phyloP scores from a whole-genome alignment of 208 protist species.

The Vickermania ingenoplastis region DNA sequence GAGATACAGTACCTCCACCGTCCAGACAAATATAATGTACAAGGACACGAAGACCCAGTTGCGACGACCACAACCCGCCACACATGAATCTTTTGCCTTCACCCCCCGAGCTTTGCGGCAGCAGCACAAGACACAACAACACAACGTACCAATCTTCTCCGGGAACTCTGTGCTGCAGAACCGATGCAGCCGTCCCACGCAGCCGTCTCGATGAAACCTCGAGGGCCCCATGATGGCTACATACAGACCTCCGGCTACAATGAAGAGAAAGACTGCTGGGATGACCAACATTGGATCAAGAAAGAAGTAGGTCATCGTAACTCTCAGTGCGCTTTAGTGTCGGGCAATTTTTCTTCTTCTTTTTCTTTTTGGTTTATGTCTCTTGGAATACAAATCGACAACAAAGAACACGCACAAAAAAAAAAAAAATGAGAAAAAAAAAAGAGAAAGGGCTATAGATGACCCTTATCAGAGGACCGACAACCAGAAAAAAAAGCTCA shows the following conservation, averaged over 20 bases:
- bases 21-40: constrained; percentile 78
- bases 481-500: no score
- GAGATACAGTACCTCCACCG: constrained; percentile 74
- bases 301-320: no score
- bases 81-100: constrained; percentile 10
- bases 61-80: constrained; percentile 20
- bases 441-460: no score
- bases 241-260: constrained; percentile 21
- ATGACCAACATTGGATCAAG: not conserved
- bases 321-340: no score
- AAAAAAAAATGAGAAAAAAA: no score
- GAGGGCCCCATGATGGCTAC: constrained; percentile 85
- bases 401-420: no score
- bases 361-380: no score
- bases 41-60: constrained; percentile 82
- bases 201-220: constrained; percentile 76
- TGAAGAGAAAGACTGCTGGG: not conserved
- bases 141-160: constrained; percentile 21
- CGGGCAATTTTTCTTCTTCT: no score
- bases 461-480: no score
- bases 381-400: no score
- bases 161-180: constrained; percentile 20
- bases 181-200: constrained; percentile 54
- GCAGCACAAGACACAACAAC: constrained; percentile 14
- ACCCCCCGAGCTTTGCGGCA: constrained; percentile 36